Base-by-base conservation (phyloP, 1,139 yeast genomes). In the Hyphopichia wangnamkhiaoensis region DNA sequence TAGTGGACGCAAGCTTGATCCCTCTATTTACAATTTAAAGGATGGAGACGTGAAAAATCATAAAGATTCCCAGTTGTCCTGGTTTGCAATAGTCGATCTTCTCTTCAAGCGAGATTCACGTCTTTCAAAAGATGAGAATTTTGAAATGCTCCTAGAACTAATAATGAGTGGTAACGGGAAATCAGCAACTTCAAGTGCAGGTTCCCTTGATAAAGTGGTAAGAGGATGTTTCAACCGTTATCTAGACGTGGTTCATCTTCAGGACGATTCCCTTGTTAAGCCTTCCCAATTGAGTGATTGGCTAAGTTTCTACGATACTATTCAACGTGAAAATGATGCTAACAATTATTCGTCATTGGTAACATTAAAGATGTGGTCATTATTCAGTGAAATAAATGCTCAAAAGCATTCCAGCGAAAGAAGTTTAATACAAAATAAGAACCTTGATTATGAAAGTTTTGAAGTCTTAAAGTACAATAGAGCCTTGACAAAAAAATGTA, bases 221-320 rank as follows among this genome's bases (percentile, higher is more conserved):
- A 71, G 71, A 45, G 95, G 95, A 1, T 84, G 93, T 51, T 91
- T 89, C 60, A 76, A 83, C 35, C 62, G 74, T 33, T 89, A 83
- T 54, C 58, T 72, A 43, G 78, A 72, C 49, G 59, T 56, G 7
- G 76, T 68, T 0, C 61, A 80, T 42, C 78, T 75, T 48, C 82
- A 84, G 36, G 96, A 88, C 53, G 83, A 79, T 45, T 70, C 82
- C 32, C 62, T 89, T 26, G 49, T 53, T 2, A 84, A 84, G 47
- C 89, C 95, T 0, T 63, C 79, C 12, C 67, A 63, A 31, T 63
- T 89, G 12, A 79, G 88, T 33, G 95, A 89, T 45, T 91, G 96
- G 96, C 57, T 87, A 21, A 74, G 65, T 46, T 85, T 84, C 55
- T 77, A 80, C 47, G 97, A 90, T 53, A 44, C 60, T 20, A 60